Evolutionary conservation across 805 yeast species (phyloP).

Genomic region (Ogataea chonburiensis): DNA sequence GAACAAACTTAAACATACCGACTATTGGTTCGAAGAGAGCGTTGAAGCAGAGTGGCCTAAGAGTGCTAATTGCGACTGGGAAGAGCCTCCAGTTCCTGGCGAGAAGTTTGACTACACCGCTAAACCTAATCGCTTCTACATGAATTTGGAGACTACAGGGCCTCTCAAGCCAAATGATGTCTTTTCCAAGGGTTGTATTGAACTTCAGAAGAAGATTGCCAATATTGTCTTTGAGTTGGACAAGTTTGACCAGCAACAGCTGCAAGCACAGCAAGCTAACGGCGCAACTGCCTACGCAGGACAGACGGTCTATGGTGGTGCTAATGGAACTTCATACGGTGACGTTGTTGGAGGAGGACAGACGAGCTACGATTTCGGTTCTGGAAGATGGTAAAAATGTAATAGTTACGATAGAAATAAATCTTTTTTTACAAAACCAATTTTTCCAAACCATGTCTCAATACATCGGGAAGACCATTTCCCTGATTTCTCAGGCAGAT

Average conservation of each 20-base stretch:
- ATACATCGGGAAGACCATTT: constrained; percentile 86
- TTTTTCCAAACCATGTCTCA: constrained; percentile 63
- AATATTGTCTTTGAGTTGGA: constrained; percentile 73
- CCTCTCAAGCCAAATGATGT: constrained; percentile 87
- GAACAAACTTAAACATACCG: constrained; percentile 95
- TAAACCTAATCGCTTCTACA: constrained; percentile 74
- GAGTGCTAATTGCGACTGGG: constrained; percentile 87
- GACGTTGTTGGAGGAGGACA: constrained; percentile 22
- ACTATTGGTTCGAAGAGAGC: constrained; percentile 92
- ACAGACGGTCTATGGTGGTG: constrained; percentile 27
- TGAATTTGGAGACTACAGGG: constrained; percentile 93
- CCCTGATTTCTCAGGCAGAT: constrained; percentile 74
- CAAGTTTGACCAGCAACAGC: constrained; percentile 36
- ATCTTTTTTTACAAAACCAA: background rate
- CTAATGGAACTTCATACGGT: constrained; percentile 20
- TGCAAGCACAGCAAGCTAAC: constrained; percentile 39
- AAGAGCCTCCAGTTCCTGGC: constrained; percentile 88
- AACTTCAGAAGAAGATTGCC: constrained; percentile 87
- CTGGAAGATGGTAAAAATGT: constrained; percentile 35
- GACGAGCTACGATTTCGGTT: constrained; percentile 31
- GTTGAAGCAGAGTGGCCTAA: constrained; percentile 93
- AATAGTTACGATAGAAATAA: constrained; percentile 9
- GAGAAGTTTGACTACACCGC: constrained; percentile 85
- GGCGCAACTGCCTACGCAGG: constrained; percentile 32
- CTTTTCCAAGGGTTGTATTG: constrained; percentile 77